phyloP scores from a whole-genome alignment of 208 protist species.

The Herpetomonas samuelpessoai region DNA sequence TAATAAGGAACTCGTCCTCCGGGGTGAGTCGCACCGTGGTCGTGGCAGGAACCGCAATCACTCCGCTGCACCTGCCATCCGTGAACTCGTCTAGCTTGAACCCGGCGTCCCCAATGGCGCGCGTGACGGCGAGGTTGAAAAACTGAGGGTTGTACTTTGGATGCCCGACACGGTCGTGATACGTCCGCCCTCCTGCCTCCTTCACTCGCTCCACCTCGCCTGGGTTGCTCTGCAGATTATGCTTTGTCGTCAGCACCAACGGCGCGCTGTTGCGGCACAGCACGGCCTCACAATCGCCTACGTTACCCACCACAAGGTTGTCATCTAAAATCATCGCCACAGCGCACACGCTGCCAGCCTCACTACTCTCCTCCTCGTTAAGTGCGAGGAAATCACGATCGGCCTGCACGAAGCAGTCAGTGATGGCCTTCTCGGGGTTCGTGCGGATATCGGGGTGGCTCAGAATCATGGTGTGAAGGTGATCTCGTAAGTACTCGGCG shows the following conservation, averaged over 20 bases:
- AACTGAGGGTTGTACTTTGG: slow-evolving; percentile 88
- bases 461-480: slow-evolving; percentile 72
- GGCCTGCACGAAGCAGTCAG: slow-evolving; percentile 85
- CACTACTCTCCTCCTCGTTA: slow-evolving; percentile 71
- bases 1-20: slow-evolving; percentile 90
- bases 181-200: slow-evolving; percentile 83
- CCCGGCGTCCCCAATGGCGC: slow-evolving; percentile 94
- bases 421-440: slow-evolving; percentile 68
- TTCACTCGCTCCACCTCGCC: slow-evolving; percentile 85
- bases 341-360: slow-evolving; percentile 83
- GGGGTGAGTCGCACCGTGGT: slow-evolving; percentile 55
- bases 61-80: slow-evolving; percentile 71
- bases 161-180: slow-evolving; percentile 92
- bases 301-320: slow-evolving; percentile 83
- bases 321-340: slow-evolving; percentile 84
- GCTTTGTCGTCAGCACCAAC: slow-evolving; percentile 77
- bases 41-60: slow-evolving; percentile 76
- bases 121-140: slow-evolving; percentile 89
- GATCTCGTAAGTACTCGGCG: slow-evolving; percentile 79
- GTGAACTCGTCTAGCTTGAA: slow-evolving; percentile 90
- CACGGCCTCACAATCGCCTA: slow-evolving; percentile 86
- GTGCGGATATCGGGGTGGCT: slow-evolving; percentile 54
- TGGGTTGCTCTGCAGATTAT: slow-evolving; percentile 73
- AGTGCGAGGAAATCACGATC: slow-evolving; percentile 58
- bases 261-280: slow-evolving; percentile 70